phyloP scores from a whole-genome alignment of 2,329 filamentous ascomycete species.

The Penicillium sp. region DNA sequence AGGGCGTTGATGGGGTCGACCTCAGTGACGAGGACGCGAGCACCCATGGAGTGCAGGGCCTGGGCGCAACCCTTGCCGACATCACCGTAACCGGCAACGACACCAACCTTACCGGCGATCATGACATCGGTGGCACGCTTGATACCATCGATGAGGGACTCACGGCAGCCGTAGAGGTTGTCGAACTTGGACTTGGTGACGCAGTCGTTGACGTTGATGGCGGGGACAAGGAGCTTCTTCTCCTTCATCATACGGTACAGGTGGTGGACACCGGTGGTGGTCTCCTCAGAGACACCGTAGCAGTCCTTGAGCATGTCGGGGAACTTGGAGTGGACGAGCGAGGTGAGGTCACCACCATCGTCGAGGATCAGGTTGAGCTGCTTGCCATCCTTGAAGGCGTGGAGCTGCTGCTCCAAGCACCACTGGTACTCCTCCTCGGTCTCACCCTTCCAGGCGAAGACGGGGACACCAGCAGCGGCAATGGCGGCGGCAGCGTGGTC shows the following conservation, averaged over 20 bases:
- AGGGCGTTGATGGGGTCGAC: constrained; percentile 99
- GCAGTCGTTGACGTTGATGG: constrained; percentile 99
- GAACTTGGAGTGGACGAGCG: constrained; percentile 96
- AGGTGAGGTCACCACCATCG: constrained; percentile 94
- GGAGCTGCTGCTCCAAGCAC: constrained; percentile 98
- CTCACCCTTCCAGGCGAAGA: constrained; percentile 83
- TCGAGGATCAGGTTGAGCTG: constrained; percentile 98
- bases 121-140: constrained; percentile 99
- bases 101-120: constrained; percentile 98
- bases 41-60: constrained; percentile 95
- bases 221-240: constrained; percentile 78
- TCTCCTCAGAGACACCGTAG: constrained; percentile 99
- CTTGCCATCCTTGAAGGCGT: constrained; percentile 91
- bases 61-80: constrained; percentile 98
- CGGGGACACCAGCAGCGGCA: constrained; percentile 84
- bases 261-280: constrained; percentile 98
- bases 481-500: constrained; percentile 98
- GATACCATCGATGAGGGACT: constrained; percentile 98
- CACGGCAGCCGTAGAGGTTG: constrained; percentile 99
- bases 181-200: constrained; percentile 99
- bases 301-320: constrained; percentile 97
- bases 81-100: constrained; percentile 97
- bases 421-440: constrained; percentile 99
- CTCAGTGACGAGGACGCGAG: constrained; percentile 92
- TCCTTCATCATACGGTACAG: constrained; percentile 97